A percentile compares a stretch with the other conserved stretches of the same genome.
These are phyloP conservation scores for Usnea hakonensis DNA, from an alignment of 495 filamentous ascomycete genomes.

Conservation along the genomic window DNA sequence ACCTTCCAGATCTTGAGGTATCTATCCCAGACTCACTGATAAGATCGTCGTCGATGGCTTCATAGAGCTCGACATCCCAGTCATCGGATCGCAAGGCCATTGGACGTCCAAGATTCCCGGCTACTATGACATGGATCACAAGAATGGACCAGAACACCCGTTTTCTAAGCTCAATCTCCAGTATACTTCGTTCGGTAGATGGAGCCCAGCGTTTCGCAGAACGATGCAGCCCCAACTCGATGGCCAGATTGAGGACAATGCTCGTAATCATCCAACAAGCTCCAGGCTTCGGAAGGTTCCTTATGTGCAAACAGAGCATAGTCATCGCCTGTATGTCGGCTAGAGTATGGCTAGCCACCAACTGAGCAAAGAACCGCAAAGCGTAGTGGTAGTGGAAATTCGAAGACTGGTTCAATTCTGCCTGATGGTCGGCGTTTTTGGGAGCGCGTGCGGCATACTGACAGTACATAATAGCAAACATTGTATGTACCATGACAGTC, in stretches of 20 bases:
- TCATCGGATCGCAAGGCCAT: slow-evolving; percentile 65
- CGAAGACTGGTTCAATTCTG: slow-evolving; percentile 50
- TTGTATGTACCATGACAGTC: slow-evolving; percentile 65
- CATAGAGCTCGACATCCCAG: slow-evolving; percentile 67
- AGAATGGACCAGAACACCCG: slow-evolving; percentile 67
- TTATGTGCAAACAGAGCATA: slow-evolving; percentile 59
- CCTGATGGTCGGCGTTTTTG: slow-evolving; percentile 40
- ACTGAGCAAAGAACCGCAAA: slow-evolving; percentile 55
- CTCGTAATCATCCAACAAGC: slow-evolving; percentile 57
- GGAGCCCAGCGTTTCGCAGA: slow-evolving; percentile 55
- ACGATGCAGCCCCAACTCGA: slow-evolving; percentile 67
- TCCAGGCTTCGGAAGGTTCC: slow-evolving; percentile 72
- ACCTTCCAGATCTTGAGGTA: slow-evolving; percentile 45
- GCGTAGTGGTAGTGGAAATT: slow-evolving; percentile 71
- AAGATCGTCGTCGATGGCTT: slow-evolving; percentile 56
- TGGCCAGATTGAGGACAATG: slow-evolving; percentile 52
- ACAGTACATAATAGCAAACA: slow-evolving; percentile 68
- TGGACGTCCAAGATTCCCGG: slow-evolving; percentile 65
- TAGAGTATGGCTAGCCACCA: slow-evolving; percentile 50
- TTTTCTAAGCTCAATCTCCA: slow-evolving; percentile 69
- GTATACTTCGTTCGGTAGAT: slow-evolving; percentile 37
- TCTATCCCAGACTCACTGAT: slow-evolving; percentile 37
- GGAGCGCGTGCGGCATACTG: slow-evolving; percentile 61
- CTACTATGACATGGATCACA: slow-evolving; percentile 53
- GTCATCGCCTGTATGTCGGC: slow-evolving; percentile 63